phyloP scores from a whole-genome alignment of 208 protist species.

The Trypanosoma rangeli region DNA sequence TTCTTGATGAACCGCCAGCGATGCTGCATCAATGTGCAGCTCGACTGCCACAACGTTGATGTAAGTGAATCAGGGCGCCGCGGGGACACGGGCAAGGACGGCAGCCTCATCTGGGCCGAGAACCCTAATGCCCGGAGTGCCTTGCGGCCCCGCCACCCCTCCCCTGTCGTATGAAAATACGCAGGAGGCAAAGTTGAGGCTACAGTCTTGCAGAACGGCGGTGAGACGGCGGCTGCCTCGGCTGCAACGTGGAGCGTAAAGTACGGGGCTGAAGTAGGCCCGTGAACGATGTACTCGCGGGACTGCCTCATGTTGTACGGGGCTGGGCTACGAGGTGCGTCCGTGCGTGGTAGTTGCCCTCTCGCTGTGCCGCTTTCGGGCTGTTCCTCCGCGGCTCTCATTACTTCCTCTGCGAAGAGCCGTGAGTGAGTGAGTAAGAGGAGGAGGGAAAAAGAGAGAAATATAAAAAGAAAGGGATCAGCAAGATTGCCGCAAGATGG shows the following conservation, averaged over 20 bases:
- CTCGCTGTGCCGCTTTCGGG: neutral
- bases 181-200: neutral
- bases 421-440: neutral
- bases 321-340: neutral
- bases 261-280: neutral
- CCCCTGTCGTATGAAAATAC: neutral
- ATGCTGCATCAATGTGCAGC: constrained; percentile 1
- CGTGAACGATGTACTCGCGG: constrained; percentile 1
- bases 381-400: neutral
- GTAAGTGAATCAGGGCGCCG: neutral
- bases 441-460: neutral
- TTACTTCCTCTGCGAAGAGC: neutral
- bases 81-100: neutral
- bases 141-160: neutral
- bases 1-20: constrained; percentile 24
- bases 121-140: neutral
- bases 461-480: too few species aligned
- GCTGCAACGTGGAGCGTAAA: neutral
- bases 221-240: neutral
- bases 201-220: neutral
- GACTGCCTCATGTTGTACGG: neutral
- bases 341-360: neutral
- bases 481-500: too few species aligned
- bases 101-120: too few species aligned
- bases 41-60: neutral